A percentile compares a stretch with the other conserved stretches of the same genome.
Conservation (phyloP, 1,284 basidiomycete species). For the Heliocybe sulcata region DNA sequence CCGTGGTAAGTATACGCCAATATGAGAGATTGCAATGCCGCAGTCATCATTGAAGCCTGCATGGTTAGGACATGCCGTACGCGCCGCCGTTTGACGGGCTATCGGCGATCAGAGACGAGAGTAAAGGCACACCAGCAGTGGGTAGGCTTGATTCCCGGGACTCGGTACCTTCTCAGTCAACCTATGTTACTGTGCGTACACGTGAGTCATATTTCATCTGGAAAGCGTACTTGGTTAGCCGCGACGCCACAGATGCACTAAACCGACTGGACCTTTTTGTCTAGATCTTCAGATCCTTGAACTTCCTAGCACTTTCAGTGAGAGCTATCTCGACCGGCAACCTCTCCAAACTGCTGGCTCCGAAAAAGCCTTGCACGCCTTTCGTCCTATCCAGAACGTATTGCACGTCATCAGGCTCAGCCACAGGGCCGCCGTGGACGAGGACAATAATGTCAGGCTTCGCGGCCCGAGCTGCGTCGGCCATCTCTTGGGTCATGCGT, state of each 20-base stretch:
- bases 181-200: too few species aligned
- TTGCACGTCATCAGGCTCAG: conserved; percentile 15
- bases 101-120: too few species aligned
- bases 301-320: neutral
- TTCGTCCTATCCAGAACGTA: conserved; percentile 16
- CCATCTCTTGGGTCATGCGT: conserved; percentile 13
- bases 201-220: too few species aligned
- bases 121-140: too few species aligned
- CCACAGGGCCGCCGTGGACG: conserved; percentile 21
- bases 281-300: neutral
- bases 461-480: conserved; percentile 12
- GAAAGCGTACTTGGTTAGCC: too few species aligned
- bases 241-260: neutral
- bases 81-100: too few species aligned
- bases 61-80: too few species aligned
- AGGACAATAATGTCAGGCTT: conserved; percentile 17
- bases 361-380: conserved; percentile 21
- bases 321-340: neutral
- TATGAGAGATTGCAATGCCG: too few species aligned
- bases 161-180: too few species aligned
- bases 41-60: too few species aligned
- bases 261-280: neutral
- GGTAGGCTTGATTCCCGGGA: too few species aligned
- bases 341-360: conserved; percentile 21
- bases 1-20: too few species aligned